Evolutionary conservation across 768 basidiomycete species (phyloP).

Genomic region (Amanita thiersii): DNA sequence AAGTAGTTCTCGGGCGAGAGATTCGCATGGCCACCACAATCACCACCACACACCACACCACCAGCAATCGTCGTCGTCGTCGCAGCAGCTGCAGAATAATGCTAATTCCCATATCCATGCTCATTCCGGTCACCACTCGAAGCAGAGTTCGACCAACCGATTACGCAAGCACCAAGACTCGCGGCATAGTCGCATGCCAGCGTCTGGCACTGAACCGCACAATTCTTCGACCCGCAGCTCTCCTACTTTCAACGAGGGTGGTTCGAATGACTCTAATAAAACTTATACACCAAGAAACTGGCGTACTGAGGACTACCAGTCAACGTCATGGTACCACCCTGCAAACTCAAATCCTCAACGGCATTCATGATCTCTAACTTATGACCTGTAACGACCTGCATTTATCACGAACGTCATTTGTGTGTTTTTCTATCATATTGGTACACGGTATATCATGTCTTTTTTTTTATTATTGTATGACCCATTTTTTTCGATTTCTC

Average conservation of each 20-base stretch:
- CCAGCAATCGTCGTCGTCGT: too few relatives aligned
- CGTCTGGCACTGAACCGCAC: background rate
- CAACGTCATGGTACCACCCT: constrained; percentile 6
- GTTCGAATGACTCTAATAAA: background rate
- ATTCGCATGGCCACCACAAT: too few relatives aligned
- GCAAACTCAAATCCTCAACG: background rate
- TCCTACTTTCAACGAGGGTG: too few relatives aligned
- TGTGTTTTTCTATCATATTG: constrained; percentile 4
- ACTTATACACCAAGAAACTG: background rate
- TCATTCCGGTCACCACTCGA: background rate
- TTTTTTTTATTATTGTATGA: too few relatives aligned
- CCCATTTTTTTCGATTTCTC: too few relatives aligned
- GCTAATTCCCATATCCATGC: constrained; percentile 14
- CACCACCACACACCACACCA: too few relatives aligned
- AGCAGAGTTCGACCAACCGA: constrained; percentile 3
- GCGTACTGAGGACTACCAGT: constrained; percentile 6
- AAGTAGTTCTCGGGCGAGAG: too few relatives aligned
- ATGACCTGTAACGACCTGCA: background rate
- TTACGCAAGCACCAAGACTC: constrained; percentile 6
- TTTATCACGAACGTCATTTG: too few relatives aligned
- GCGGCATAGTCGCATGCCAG: constrained; percentile 1
- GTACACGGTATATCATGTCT: too few relatives aligned
- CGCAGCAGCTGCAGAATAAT: constrained; percentile 8
- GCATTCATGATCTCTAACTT: too few relatives aligned
- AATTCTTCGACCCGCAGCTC: constrained; percentile 1